Conservation (phyloP, 2,329 filamentous ascomycete genomes). For the Fusarium sororula region DNA sequence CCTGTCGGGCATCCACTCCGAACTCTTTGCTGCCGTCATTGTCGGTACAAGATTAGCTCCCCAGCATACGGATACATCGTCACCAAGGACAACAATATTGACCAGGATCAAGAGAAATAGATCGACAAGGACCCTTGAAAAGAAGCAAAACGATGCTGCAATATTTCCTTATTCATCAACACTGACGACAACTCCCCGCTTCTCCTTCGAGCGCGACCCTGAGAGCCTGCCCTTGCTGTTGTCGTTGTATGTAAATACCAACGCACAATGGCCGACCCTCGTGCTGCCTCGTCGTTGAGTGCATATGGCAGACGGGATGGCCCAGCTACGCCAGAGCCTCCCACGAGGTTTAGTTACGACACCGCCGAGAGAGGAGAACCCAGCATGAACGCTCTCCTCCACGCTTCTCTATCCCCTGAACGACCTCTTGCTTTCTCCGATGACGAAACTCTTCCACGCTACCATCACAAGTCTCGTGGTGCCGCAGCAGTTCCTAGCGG, state of each 20-base stretch:
- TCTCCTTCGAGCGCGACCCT: constrained; percentile 21
- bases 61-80: constrained; percentile 20
- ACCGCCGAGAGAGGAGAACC: constrained; percentile 36
- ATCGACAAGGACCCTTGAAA: constrained; percentile 34
- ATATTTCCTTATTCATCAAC: constrained; percentile 25
- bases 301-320: constrained; percentile 40
- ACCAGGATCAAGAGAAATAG: constrained; percentile 25
- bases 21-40: constrained; percentile 16
- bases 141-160: constrained; percentile 37
- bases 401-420: constrained; percentile 35
- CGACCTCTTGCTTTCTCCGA: constrained; percentile 43
- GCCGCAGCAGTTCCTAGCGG: constrained; percentile 21
- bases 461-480: constrained; percentile 30
- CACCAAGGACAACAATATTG: constrained; percentile 34
- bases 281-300: constrained; percentile 35
- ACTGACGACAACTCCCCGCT: constrained; percentile 32
- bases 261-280: constrained; percentile 41
- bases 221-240: constrained; percentile 7
- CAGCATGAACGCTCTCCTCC: constrained; percentile 39
- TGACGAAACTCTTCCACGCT: constrained; percentile 41
- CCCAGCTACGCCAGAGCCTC: constrained; percentile 39
- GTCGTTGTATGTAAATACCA: constrained; percentile 37
- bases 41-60: constrained; percentile 13
- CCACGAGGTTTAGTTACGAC: constrained; percentile 42
- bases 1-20: constrained; percentile 31